Conservation (phyloP, 768 basidiomycete genomes). For the Collybia nuda region DNA sequence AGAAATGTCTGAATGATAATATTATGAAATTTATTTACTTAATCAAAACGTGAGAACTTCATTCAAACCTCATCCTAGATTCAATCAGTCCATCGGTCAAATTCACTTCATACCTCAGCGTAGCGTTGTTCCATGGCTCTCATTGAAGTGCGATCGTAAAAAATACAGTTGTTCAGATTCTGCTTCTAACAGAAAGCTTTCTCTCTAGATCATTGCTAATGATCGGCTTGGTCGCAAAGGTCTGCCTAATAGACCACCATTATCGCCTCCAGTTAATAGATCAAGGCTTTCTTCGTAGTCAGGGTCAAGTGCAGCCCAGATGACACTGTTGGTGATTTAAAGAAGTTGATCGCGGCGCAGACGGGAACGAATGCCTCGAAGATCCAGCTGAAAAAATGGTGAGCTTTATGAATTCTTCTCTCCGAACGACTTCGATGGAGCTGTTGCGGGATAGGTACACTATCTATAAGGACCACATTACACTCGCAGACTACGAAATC, state of each 20-base stretch:
- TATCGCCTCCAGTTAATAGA: background rate
- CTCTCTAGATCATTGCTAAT: slow-evolving; percentile 82
- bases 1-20: too few species aligned
- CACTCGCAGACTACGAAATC: slow-evolving; percentile 89
- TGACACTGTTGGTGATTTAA: slow-evolving; percentile 96
- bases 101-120: background rate
- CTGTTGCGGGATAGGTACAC: slow-evolving; percentile 65
- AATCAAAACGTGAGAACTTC: too few species aligned
- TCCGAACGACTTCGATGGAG: background rate
- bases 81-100: too few species aligned
- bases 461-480: slow-evolving; percentile 95
- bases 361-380: slow-evolving; percentile 84
- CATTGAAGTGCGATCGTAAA: slow-evolving; percentile 50
- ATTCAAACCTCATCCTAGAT: too few species aligned
- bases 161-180: background rate
- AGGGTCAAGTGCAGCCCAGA: slow-evolving; percentile 94
- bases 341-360: slow-evolving; percentile 96
- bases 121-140: slow-evolving; percentile 10
- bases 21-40: too few species aligned
- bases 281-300: slow-evolving; percentile 43
- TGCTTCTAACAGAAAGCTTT: background rate
- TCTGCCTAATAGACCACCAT: slow-evolving; percentile 24
- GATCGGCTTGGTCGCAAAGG: slow-evolving; percentile 95
- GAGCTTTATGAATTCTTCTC: slow-evolving; percentile 20
- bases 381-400: slow-evolving; percentile 98